These are phyloP conservation scores for Sarcocystis neurona DNA, from an alignment of 169 alveolate species.

Conservation along the genomic window DNA sequence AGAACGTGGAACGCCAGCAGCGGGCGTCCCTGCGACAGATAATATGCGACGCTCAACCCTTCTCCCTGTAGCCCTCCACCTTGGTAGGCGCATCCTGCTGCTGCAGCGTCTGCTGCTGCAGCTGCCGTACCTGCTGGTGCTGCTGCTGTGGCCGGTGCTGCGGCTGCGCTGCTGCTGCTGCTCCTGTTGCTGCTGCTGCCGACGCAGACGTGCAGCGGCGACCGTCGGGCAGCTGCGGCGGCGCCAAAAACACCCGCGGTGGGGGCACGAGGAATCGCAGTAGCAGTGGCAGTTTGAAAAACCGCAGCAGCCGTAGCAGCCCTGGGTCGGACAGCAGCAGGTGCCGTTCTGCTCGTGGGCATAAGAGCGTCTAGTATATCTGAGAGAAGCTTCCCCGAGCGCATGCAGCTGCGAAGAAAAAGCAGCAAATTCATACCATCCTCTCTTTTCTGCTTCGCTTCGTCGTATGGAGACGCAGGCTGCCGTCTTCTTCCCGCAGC, in stretches of 20 bases:
- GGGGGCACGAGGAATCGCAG: background rate
- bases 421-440: too few species aligned
- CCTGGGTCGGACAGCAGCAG: constrained; percentile 37
- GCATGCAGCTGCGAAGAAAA: too few species aligned
- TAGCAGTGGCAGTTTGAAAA: constrained; percentile 18
- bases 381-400: too few species aligned
- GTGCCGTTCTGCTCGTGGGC: background rate
- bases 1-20: constrained; percentile 63
- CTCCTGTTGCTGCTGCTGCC: background rate
- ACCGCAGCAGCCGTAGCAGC: constrained; percentile 42
- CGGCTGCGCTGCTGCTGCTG: background rate
- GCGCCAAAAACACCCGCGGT: background rate
- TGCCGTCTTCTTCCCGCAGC: too few species aligned
- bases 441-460: too few species aligned
- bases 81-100: background rate
- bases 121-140: constrained; percentile 1
- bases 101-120: background rate
- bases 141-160: background rate
- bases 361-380: constrained; percentile 33
- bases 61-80: constrained; percentile 44
- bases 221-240: too few species aligned
- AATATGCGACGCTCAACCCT: constrained; percentile 69
- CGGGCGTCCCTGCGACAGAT: constrained; percentile 73
- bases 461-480: too few species aligned
- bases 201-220: too few species aligned